These are phyloP conservation scores for Pseudoscleropodium purum DNA, from an alignment of 225 moss, liverwort and hornwort genomes.

Conservation along the genomic window DNA sequence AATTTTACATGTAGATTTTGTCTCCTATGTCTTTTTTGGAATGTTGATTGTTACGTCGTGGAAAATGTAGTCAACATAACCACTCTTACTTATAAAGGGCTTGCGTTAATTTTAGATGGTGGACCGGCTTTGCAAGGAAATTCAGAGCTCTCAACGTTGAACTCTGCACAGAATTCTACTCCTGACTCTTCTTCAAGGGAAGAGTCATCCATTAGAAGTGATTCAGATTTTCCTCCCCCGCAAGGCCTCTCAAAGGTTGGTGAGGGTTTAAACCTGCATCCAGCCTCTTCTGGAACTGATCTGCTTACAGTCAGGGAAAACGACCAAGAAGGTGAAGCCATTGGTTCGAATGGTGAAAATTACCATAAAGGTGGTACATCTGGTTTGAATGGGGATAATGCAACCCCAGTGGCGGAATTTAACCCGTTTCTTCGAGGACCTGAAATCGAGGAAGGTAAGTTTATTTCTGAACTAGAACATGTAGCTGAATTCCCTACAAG, in stretches of 20 bases:
- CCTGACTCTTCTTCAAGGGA: conserved; percentile 21
- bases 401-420: not conserved
- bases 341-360: not conserved
- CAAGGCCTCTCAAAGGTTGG: not conserved
- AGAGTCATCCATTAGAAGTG: not conserved
- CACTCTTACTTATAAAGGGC: not conserved
- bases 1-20: not conserved
- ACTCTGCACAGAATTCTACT: conserved; percentile 40
- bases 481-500: conserved; percentile 49
- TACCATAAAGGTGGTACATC: not conserved
- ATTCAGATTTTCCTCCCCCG: not conserved
- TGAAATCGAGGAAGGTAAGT: conserved; percentile 34
- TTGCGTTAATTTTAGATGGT: conserved; percentile 57
- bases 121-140: conserved; percentile 68
- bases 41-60: not conserved
- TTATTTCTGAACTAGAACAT: conserved; percentile 35
- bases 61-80: not conserved
- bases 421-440: conserved; percentile 41
- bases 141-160: conserved; percentile 43
- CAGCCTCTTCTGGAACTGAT: conserved; percentile 1
- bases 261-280: conserved; percentile 5
- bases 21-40: not conserved
- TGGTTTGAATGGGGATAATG: conserved; percentile 1
- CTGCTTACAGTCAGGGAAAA: conserved; percentile 12
- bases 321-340: conserved; percentile 7